These are phyloP conservation scores for Calvatia gigantea DNA, from an alignment of 768 basidiomycete species.

Conservation along the genomic window DNA sequence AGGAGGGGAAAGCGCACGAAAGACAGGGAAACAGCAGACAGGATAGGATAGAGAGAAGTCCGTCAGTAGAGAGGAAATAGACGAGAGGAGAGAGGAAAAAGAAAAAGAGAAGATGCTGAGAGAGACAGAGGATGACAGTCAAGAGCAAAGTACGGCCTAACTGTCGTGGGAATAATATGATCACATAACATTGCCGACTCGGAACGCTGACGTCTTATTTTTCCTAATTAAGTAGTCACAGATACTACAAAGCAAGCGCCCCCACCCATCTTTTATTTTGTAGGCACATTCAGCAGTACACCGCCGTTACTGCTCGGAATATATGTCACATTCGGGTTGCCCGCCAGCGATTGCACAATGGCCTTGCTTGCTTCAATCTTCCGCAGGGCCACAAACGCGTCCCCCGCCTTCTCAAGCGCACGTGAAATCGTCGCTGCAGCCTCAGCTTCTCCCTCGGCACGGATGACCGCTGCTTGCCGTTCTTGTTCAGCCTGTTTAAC, in stretches of 20 bases:
- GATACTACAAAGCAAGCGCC: too few relatives aligned
- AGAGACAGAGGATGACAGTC: slow-evolving; percentile 47
- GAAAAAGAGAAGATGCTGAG: slow-evolving; percentile 43
- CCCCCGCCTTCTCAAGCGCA: slow-evolving; percentile 90
- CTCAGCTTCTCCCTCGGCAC: slow-evolving; percentile 98
- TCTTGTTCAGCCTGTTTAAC: slow-evolving; percentile 90
- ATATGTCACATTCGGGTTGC: slow-evolving; percentile 85
- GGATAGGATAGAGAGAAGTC: slow-evolving; percentile 53
- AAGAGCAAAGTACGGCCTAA: slow-evolving; percentile 36
- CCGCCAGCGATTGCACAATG: slow-evolving; percentile 80
- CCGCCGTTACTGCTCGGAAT: slow-evolving; percentile 78
- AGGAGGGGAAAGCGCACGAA: slow-evolving; percentile 36
- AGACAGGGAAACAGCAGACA: slow-evolving; percentile 49
- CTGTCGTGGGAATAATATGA: slow-evolving; percentile 38
- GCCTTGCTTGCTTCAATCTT: slow-evolving; percentile 99
- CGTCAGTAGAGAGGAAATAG: slow-evolving; percentile 52
- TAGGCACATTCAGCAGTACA: slow-evolving; percentile 81
- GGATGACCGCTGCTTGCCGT: slow-evolving; percentile 95
- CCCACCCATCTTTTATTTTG: slow-evolving; percentile 31
- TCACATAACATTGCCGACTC: slow-evolving; percentile 20
- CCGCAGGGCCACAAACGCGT: slow-evolving; percentile 91
- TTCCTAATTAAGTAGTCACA: too few relatives aligned
- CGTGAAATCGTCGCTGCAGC: slow-evolving; percentile 90
- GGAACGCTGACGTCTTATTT: slow-evolving; percentile 15
- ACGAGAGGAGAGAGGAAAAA: slow-evolving; percentile 43